These are phyloP conservation scores for Phytophthora rubi DNA, from an alignment of 352 stramenopile genomes.

Conservation along the genomic window DNA sequence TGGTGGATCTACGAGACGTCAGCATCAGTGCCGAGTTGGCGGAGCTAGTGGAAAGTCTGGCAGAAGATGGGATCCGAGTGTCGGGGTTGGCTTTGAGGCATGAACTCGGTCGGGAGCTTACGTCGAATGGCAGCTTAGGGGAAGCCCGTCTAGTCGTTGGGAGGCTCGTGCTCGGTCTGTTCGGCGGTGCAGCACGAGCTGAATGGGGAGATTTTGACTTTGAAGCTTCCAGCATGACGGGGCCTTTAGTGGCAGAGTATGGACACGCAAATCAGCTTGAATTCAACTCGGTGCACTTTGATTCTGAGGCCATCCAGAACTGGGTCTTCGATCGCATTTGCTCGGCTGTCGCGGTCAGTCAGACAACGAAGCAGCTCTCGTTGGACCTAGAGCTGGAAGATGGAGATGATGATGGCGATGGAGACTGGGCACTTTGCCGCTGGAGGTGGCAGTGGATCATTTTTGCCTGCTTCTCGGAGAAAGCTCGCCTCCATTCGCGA, in stretches of 20 bases:
- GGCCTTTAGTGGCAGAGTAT: conserved; percentile 15
- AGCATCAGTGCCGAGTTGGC: conserved; percentile 24
- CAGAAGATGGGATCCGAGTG: conserved; percentile 25
- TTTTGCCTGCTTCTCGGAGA: conserved; percentile 40
- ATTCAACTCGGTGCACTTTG: conserved; percentile 25
- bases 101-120: conserved; percentile 13
- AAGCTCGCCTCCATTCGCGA: conserved; percentile 29
- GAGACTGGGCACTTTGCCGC: conserved; percentile 16
- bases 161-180: conserved; percentile 21
- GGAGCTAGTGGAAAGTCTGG: conserved; percentile 22
- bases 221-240: conserved; percentile 30
- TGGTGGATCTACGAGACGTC: conserved; percentile 22
- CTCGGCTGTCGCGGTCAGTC: conserved; percentile 33
- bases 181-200: conserved; percentile 19
- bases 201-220: conserved; percentile 17
- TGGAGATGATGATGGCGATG: conserved; percentile 12
- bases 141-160: conserved; percentile 24
- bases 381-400: conserved; percentile 20
- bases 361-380: conserved; percentile 32
- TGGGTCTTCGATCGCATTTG: conserved; percentile 39
- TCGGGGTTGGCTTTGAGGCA: conserved; percentile 27
- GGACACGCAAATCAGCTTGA: conserved; percentile 25
- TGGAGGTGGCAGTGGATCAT: conserved; percentile 39
- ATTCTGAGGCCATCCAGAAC: conserved; percentile 28
- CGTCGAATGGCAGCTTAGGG: conserved; percentile 15